A percentile compares a stretch with the other conserved stretches of the same genome.
phyloP scores from a whole-genome alignment of 2,329 filamentous ascomycete species.

The Gnomoniopsis smithogilvyi region DNA sequence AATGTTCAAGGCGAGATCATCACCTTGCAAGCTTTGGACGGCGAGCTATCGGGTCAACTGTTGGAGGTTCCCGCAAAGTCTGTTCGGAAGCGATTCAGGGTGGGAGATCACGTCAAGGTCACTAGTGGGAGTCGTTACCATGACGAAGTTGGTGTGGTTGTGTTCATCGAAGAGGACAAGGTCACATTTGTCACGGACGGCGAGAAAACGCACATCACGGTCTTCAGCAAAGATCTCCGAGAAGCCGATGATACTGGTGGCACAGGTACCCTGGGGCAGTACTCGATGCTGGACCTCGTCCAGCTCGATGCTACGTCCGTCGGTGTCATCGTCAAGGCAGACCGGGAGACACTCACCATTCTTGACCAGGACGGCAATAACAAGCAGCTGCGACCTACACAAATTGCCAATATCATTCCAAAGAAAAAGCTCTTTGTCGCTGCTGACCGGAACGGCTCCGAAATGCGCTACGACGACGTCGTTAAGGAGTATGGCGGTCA shows the following conservation, averaged over 20 bases:
- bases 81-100: conserved; percentile 85
- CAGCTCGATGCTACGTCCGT: conserved; percentile 92
- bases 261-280: conserved; percentile 80
- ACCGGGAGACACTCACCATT: conserved; percentile 85
- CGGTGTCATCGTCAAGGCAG: conserved; percentile 90
- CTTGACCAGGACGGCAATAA: conserved; percentile 86
- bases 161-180: conserved; percentile 86
- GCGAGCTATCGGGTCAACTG: conserved; percentile 74
- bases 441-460: conserved; percentile 87
- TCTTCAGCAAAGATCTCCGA: conserved; percentile 95
- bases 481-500: conserved; percentile 89
- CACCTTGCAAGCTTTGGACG: conserved; percentile 79
- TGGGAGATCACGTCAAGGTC: conserved; percentile 98
- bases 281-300: conserved; percentile 87
- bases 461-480: conserved; percentile 87
- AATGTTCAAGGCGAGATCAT: conserved; percentile 91
- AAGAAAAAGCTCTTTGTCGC: conserved; percentile 82
- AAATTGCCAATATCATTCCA: conserved; percentile 85
- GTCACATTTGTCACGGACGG: conserved; percentile 93
- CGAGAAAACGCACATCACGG: conserved; percentile 88
- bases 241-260: conserved; percentile 91
- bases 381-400: conserved; percentile 81
- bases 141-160: conserved; percentile 95
- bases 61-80: conserved; percentile 93
- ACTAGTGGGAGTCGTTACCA: conserved; percentile 92